Evolutionary conservation across 371 early-diverging fungal species (phyloP).

Genomic region (Mucor plumbeus): DNA sequence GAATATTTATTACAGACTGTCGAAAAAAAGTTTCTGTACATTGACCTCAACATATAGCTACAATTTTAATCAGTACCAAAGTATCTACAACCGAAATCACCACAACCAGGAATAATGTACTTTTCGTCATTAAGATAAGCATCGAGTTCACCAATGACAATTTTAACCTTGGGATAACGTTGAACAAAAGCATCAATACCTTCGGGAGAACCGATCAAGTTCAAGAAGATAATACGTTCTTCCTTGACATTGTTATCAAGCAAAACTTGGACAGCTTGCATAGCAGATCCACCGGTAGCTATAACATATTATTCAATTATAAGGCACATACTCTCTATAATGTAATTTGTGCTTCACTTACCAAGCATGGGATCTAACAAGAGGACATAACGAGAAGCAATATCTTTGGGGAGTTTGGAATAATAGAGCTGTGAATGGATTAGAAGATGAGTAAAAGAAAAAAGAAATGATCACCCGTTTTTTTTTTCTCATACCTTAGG

Average conservation of each 20-base stretch:
- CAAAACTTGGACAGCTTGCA: slow-evolving; percentile 89
- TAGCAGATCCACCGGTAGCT: slow-evolving; percentile 95
- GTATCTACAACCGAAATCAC: slow-evolving; percentile 88
- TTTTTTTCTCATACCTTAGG: slow-evolving; percentile 63
- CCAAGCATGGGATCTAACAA: slow-evolving; percentile 94
- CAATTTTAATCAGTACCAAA: slow-evolving; percentile 51
- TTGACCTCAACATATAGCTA: neutral
- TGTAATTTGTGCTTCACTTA: slow-evolving; percentile 32
- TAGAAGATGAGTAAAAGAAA: neutral
- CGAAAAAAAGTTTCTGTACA: neutral
- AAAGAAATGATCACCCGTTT: slow-evolving; percentile 8
- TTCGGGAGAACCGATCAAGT: slow-evolving; percentile 82
- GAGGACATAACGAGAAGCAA: slow-evolving; percentile 81
- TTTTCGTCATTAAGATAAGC: slow-evolving; percentile 79
- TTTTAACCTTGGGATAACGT: slow-evolving; percentile 81
- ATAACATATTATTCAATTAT: slow-evolving; percentile 10
- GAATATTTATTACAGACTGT: neutral
- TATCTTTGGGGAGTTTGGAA: slow-evolving; percentile 90
- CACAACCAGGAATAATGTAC: slow-evolving; percentile 93
- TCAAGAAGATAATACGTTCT: slow-evolving; percentile 84
- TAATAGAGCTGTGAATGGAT: slow-evolving; percentile 72
- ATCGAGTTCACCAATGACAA: slow-evolving; percentile 88
- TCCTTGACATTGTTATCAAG: slow-evolving; percentile 85
- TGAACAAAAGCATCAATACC: slow-evolving; percentile 80
- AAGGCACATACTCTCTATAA: neutral